These are phyloP conservation scores for Candida sp. DNA, from an alignment of 1,139 yeast genomes.

Conservation along the genomic window DNA sequence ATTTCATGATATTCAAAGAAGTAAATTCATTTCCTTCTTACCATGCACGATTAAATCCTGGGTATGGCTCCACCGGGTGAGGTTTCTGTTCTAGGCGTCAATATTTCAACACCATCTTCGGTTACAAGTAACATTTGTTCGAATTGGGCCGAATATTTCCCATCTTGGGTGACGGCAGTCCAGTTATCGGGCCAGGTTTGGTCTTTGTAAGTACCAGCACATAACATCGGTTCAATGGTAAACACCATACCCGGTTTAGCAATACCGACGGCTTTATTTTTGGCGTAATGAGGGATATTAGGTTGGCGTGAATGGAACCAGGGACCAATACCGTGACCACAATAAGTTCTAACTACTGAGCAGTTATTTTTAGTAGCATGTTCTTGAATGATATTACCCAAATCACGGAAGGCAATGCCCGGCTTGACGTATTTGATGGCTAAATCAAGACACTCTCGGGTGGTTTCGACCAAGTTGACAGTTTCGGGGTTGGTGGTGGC, in stretches of 20 bases:
- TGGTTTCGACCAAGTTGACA: constrained; percentile 89
- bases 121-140: constrained; percentile 92
- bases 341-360: constrained; percentile 85
- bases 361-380: constrained; percentile 79
- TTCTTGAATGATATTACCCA: constrained; percentile 86
- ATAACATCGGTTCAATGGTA: constrained; percentile 98
- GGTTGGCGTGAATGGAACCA: constrained; percentile 94
- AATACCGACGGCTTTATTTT: constrained; percentile 89
- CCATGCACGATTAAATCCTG: constrained; percentile 45
- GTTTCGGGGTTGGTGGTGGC: constrained; percentile 71
- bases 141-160: constrained; percentile 87
- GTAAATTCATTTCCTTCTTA: neutral
- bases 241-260: constrained; percentile 96
- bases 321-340: constrained; percentile 92
- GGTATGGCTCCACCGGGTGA: constrained; percentile 92
- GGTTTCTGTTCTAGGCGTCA: constrained; percentile 72
- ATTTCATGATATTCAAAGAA: neutral
- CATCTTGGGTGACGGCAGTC: constrained; percentile 92
- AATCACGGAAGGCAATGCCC: constrained; percentile 80
- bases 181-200: constrained; percentile 96
- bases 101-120: constrained; percentile 88
- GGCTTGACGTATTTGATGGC: constrained; percentile 90
- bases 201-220: constrained; percentile 82
- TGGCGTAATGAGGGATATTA: constrained; percentile 89
- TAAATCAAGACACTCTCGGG: constrained; percentile 81